phyloP scores from a whole-genome alignment of 148 eudicot species.

The Amaranthus palmeri region DNA sequence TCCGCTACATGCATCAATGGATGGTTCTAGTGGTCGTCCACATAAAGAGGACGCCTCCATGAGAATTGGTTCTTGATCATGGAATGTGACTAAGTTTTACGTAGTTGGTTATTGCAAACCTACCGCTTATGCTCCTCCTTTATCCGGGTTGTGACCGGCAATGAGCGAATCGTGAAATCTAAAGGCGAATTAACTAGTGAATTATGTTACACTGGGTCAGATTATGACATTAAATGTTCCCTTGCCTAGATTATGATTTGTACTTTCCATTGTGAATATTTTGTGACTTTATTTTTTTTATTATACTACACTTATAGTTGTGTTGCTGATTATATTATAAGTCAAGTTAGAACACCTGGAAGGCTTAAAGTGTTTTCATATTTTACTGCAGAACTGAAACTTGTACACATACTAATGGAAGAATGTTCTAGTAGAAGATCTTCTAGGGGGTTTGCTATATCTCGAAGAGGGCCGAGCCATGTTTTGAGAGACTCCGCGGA shows the following conservation, averaged over 20 bases:
- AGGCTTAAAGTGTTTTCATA: not conserved
- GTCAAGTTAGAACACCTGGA: too few species aligned
- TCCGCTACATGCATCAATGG: too few species aligned
- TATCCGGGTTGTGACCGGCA: too few species aligned
- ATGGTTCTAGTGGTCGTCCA: too few species aligned
- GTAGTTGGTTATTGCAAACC: not conserved
- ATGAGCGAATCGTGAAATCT: too few species aligned
- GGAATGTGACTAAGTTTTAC: not conserved
- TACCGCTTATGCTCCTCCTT: too few species aligned
- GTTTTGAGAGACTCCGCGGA: constrained; percentile 39
- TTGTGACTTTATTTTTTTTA: not conserved
- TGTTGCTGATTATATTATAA: too few species aligned
- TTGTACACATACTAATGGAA: constrained; percentile 40
- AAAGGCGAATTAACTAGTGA: not conserved
- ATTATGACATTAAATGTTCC: not conserved
- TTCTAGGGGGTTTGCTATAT: constrained; percentile 34
- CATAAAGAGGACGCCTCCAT: too few species aligned
- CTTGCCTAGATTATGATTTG: not conserved
- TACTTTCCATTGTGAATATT: not conserved
- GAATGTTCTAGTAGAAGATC: constrained; percentile 46
- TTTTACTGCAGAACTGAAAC: constrained; percentile 31
- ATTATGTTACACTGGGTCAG: not conserved
- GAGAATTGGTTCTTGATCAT: not conserved
- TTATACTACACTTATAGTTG: too few species aligned
- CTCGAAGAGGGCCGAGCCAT: constrained; percentile 43